A percentile compares a stretch with the other conserved stretches of the same genome.
Conservation (phyloP, 371 early-diverging fungal genomes). For the Cladochytrium tenue region DNA sequence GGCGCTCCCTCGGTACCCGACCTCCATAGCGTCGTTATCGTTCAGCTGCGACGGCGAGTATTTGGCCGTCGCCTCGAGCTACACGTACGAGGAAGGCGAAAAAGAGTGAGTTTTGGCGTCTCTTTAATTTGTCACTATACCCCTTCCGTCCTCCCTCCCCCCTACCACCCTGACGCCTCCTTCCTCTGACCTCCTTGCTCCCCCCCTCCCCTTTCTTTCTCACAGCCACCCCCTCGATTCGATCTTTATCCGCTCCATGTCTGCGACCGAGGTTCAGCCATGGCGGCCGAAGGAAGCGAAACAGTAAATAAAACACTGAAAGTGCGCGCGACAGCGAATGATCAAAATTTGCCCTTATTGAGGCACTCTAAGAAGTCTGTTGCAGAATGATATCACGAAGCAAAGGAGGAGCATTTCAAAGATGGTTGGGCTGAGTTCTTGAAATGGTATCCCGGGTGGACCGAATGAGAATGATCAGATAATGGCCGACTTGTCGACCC, state of each 20-base stretch:
- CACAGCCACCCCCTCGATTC: constrained; percentile 73
- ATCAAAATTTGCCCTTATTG: too few species aligned
- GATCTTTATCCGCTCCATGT: constrained; percentile 72
- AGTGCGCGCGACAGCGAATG: too few species aligned
- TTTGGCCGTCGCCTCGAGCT: constrained; percentile 88
- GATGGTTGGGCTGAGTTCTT: too few species aligned
- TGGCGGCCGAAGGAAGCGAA: too few species aligned
- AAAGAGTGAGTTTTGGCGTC: constrained; percentile 56
- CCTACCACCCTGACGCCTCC: constrained; percentile 42
- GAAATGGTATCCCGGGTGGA: too few species aligned
- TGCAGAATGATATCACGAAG: too few species aligned
- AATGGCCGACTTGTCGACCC: too few species aligned
- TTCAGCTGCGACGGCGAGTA: constrained; percentile 76
- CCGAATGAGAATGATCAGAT: too few species aligned
- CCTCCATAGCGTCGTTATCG: constrained; percentile 79
- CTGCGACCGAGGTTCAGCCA: constrained; percentile 73
- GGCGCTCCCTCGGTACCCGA: constrained; percentile 77
- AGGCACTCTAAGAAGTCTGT: too few species aligned
- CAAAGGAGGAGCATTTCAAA: too few species aligned
- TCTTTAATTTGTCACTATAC: background rate
- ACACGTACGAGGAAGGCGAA: constrained; percentile 93
- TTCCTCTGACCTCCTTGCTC: background rate
- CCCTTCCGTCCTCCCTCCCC: background rate
- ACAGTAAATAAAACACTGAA: too few species aligned
- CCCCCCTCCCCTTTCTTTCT: background rate